These are phyloP conservation scores for Prunus armeniaca DNA, from an alignment of 306 rosid species.

Conservation along the genomic window DNA sequence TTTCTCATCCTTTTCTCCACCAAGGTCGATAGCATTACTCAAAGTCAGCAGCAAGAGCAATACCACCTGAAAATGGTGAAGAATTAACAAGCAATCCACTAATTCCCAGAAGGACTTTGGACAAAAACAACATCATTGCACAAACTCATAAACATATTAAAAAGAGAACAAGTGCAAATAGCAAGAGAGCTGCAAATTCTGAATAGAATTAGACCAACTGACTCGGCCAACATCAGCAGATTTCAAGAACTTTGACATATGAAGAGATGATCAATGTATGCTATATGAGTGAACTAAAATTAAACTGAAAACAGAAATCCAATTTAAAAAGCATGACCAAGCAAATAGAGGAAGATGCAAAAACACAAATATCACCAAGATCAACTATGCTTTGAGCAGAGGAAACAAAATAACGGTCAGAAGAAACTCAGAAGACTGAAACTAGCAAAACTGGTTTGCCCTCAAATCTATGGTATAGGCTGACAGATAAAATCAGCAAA, in stretches of 20 bases:
- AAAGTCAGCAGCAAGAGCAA: constrained; percentile 67
- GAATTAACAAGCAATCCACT: constrained; percentile 22
- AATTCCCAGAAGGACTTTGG: constrained; percentile 13
- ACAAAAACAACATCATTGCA: not conserved
- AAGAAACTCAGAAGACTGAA: not conserved
- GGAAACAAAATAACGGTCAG: not conserved
- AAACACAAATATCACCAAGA: constrained; percentile 1
- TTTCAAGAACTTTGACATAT: not conserved
- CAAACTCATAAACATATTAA: not conserved
- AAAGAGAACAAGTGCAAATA: not conserved
- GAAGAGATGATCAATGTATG: constrained; percentile 10
- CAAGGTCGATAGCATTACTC: constrained; percentile 55
- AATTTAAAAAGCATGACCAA: not conserved
- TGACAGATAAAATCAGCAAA: too few relatives aligned
- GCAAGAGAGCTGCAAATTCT: not conserved
- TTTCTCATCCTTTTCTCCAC: constrained; percentile 44
- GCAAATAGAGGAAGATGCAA: not conserved
- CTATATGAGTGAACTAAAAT: not conserved
- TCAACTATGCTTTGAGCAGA: not conserved
- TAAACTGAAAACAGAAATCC: not conserved
- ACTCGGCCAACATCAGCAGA: not conserved
- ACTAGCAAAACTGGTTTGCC: too few relatives aligned
- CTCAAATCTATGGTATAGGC: too few relatives aligned
- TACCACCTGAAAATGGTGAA: constrained; percentile 54
- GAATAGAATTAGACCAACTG: not conserved